Base-by-base conservation (phyloP, 257 asterid genomes). In the Thymus mandschuricus region DNA sequence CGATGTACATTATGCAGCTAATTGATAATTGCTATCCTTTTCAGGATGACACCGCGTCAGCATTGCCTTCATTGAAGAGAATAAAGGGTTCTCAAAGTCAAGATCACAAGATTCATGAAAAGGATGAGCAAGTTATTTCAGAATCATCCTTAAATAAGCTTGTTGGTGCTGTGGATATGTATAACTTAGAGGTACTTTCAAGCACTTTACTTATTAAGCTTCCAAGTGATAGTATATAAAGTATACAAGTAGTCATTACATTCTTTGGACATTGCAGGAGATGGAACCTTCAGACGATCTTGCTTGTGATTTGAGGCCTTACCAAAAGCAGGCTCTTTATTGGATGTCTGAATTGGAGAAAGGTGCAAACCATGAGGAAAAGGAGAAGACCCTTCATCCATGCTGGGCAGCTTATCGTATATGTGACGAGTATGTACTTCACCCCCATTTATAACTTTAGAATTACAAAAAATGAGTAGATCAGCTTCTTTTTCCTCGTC, bases 401-500 rank as follows among this genome's bases (percentile, higher is more conserved):
- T 91, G 96, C 72, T 91, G 97, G 97, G 91, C 89, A 69, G 92
- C 92, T 56, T 89, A 89, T 75, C 89, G 85, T 56, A 86, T 91
- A 49, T 87, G 91, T 70, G 97, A 89, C 45, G 88, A 85, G 97
- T 89, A 84, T 46, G 95, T 56, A 64, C 64, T 76, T 66, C 35
- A 38, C 27, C 67, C 44, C 66, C 60, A 33, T 28, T 67, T n/a
- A n/a, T n/a, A 40, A 51, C 15, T 62, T 31, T 15, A 15, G 11
- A 27, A 21, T 50, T 46, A 29, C 12, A 10, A 44, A 38, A 10
- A 48, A 15, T 27, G 21, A 43, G 29, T 38, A 61, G 45, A 38
- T 9, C 27, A 60, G n/a, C 40, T 41, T 49, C 34, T 41, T 7
- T 56, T 44, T 73, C 13, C 34, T n/a, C 62, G 65, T 74, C 73